Evolutionary conservation across 805 yeast species (phyloP).

Genomic region (Schwanniomyces vanrijiae): DNA sequence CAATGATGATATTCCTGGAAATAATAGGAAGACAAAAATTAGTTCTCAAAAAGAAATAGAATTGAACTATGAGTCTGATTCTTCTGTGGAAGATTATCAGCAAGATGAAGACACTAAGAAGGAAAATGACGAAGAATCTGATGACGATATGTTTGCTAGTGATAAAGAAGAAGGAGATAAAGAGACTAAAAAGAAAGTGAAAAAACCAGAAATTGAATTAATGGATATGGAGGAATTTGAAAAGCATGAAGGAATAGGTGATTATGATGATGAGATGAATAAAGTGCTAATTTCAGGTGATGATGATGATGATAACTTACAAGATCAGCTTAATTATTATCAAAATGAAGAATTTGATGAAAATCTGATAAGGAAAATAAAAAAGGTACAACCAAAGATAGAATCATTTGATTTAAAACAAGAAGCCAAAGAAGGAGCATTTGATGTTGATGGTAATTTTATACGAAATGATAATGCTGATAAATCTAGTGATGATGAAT

Average conservation of each 20-base stretch:
- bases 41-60: constrained; percentile 15
- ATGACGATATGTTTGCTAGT: constrained; percentile 45
- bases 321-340: constrained; percentile 20
- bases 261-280: constrained; percentile 18
- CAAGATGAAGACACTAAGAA: constrained; percentile 11
- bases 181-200: constrained; percentile 3
- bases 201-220: constrained; percentile 1
- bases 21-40: constrained; percentile 10
- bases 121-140: constrained; percentile 16
- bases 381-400: constrained; percentile 39
- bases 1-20: constrained; percentile 11
- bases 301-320: constrained; percentile 11
- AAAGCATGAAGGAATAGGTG: constrained; percentile 20
- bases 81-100: constrained; percentile 17
- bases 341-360: constrained; percentile 23
- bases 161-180: constrained; percentile 9
- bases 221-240: constrained; percentile 20
- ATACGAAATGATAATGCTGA: constrained; percentile 37
- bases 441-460: constrained; percentile 63
- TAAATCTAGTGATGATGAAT: constrained; percentile 21
- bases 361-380: constrained; percentile 1
- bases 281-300: constrained; percentile 11
- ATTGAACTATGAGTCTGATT: constrained; percentile 25
- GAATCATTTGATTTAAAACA: constrained; percentile 63
- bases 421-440: constrained; percentile 58